Base-by-base conservation (phyloP, 805 yeast species). In the Ogataea ramenticola region DNA sequence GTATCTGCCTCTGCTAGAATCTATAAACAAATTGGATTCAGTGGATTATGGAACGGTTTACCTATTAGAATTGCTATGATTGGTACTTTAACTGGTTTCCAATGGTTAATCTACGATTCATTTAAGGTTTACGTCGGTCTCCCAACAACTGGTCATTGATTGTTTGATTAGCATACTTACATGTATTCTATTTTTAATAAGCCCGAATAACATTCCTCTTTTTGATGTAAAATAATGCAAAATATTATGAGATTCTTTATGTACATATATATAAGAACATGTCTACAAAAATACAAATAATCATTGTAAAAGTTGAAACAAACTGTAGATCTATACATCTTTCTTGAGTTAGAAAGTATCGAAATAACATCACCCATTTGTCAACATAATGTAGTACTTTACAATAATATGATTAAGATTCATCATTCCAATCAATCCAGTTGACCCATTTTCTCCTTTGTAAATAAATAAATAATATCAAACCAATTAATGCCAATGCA, bases 61-160 rank as follows among this genome's bases (percentile, higher is more conserved):
- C 85, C 89, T 16, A 93, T 89, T 47, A 85, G 98, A 77, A 90
- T 91, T 55, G 77, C 89, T 48, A 91, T 93, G 99, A 80, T 93
- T 64, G 98, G 98, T 72, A 91, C 98, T 9, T 75, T 91, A 64
- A 93, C 98, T 24, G 96, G 96, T 49, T 78, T 85, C 75, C 99
- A 91, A 72, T 91, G 98, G 98, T 76, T 91, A 61, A 77, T 93
- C 49, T 91, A 91, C 70, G 99, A 93, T 66, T 85, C 96, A 9
- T 91, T 91, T 75, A 91, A 91, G 71, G 95, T 89, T n/a, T 78
- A 79, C 55, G 79, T 88, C 46, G 99, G 99, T 7, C 76, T 91
- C 55, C 98, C 98, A 58, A 90, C 98, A 33, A 85, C 96, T 24
- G 98, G 98, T 53, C 50, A 48, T 46, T 60, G 44, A 38, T 16